Base-by-base conservation (phyloP, 768 basidiomycete genomes). In the Hysterangium stoloniferum region DNA sequence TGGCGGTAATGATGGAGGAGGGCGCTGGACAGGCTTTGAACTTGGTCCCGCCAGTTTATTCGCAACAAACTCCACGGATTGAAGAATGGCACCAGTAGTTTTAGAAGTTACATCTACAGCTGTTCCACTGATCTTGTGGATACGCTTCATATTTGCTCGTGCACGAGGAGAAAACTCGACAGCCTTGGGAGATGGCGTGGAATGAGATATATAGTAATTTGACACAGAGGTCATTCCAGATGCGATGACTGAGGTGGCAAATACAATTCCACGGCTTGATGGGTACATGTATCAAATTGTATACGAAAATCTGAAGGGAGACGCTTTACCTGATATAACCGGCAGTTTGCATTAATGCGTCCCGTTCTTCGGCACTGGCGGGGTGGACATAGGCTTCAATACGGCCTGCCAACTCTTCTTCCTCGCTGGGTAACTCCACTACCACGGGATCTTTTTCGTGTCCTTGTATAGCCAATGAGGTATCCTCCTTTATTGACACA, bases 371-470 rank as follows among this genome's bases (percentile, higher is more conserved):
- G 13, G 79, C 74, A 20, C 80, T 79, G 1, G 87, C 73, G 7
- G 75, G 73, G 35, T 75, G 69, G 11, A 80, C 82, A 57, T 80
- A 79, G 24, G 80, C 73, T 53, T 76, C 71, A 20, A 73, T 65
- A 4, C 78, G 71, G n/a, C 31, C 43, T 37, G 47, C 40, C 27
- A 37, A 37, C 43, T 66, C 68, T 45, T 66, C 61, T 36, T 61
- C 62, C 12, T 73, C 71, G 45, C 79, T 74, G 0, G 78, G 75
- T 27, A 88, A 75, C 58, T 87, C 83, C 51, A 88, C 76, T 44
- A 88, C 63, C n/a, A 90, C 84, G 1, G 83, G 78, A 55, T 79
- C 78, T 54, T 72, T 72, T 56, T 79, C 76, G 41, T 72, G 71
- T 6, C 77, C 77, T 13, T 65, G 63, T 48, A 68, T 64, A 29